Conservation (phyloP, 225 moss, liverwort and hornwort species). For the Antitrichia curtipendula region DNA sequence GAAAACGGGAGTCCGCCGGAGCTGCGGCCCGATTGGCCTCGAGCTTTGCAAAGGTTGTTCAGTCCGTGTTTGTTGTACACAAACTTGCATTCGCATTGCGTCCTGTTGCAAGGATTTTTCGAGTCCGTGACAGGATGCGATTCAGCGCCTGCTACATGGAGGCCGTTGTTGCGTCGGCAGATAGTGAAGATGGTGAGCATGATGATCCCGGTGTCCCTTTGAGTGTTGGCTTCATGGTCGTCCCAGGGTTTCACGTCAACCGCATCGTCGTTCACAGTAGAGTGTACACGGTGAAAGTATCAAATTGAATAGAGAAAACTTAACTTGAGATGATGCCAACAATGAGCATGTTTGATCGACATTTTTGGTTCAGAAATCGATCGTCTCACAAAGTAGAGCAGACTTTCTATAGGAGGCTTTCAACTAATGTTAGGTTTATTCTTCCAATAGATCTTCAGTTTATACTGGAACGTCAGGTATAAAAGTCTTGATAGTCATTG, state of each 20-base stretch:
- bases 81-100: constrained; percentile 26
- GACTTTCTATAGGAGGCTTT: no score
- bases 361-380: neutral
- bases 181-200: constrained; percentile 3
- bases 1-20: neutral
- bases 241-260: constrained; percentile 32
- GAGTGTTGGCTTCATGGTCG: constrained; percentile 17
- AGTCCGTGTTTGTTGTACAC: constrained; percentile 21
- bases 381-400: neutral
- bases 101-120: constrained; percentile 7
- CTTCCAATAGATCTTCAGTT: neutral
- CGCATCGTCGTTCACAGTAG: constrained; percentile 17
- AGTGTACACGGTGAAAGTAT: constrained; percentile 10
- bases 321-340: neutral
- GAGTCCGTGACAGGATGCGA: neutral
- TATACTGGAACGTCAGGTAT: neutral
- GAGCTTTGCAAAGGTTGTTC: constrained; percentile 7
- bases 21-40: neutral
- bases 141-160: constrained; percentile 12
- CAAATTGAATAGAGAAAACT: neutral
- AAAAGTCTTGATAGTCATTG: neutral
- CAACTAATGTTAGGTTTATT: neutral
- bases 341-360: neutral
- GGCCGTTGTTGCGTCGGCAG: neutral
- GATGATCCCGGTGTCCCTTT: neutral